These are phyloP conservation scores for Wallemia hederae DNA, from an alignment of 1,284 basidiomycete species.

Conservation along the genomic window DNA sequence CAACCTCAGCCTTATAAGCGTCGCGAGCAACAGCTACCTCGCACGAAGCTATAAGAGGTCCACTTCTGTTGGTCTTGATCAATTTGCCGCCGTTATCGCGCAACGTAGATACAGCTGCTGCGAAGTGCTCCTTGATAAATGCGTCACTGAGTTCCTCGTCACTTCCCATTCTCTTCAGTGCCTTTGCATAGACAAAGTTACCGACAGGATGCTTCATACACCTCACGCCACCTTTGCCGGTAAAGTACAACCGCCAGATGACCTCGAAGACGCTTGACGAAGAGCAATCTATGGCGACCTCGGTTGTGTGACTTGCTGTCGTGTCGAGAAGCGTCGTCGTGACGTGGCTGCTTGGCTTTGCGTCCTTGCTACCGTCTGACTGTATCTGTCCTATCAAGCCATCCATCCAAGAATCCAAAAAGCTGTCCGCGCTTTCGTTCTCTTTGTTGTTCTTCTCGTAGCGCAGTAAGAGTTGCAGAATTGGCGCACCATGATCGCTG, in stretches of 20 bases:
- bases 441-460: slow-evolving; percentile 37
- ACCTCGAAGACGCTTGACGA: slow-evolving; percentile 31
- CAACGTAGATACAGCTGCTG: neutral
- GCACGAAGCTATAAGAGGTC: neutral
- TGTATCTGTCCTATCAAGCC: slow-evolving; percentile 36
- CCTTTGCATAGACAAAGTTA: slow-evolving; percentile 65
- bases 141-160: neutral
- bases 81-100: neutral
- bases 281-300: slow-evolving; percentile 35
- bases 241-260: slow-evolving; percentile 50
- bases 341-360: slow-evolving; percentile 26
- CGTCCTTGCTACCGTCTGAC: neutral
- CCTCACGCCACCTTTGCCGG: slow-evolving; percentile 34
- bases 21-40: neutral
- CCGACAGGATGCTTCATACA: slow-evolving; percentile 49
- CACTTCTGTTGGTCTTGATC: neutral
- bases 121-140: neutral
- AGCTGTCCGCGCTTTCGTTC: slow-evolving; percentile 30
- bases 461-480: slow-evolving; percentile 50
- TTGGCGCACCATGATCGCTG: slow-evolving; percentile 48
- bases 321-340: slow-evolving; percentile 48
- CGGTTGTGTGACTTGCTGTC: slow-evolving; percentile 60
- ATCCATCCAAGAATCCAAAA: slow-evolving; percentile 51
- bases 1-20: neutral
- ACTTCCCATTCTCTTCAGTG: slow-evolving; percentile 27